These are phyloP conservation scores for Yarrowia osloensis DNA, from an alignment of 805 yeast species.

Conservation along the genomic window DNA sequence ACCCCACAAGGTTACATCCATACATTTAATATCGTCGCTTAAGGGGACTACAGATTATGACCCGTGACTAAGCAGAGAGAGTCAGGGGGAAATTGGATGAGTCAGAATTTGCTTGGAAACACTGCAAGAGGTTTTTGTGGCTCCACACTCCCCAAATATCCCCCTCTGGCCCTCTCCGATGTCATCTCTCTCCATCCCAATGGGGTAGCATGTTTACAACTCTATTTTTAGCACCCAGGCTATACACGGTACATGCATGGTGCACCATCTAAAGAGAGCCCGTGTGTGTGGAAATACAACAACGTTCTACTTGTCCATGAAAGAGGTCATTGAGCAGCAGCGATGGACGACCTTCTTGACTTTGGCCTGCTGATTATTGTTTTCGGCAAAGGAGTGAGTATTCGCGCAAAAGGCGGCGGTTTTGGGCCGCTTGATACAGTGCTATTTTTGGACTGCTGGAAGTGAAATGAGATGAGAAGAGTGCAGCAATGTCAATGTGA, in stretches of 20 bases:
- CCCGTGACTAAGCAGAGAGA: no score
- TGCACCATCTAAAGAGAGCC: neutral
- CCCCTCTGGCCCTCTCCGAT: no score
- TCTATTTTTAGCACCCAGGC: slow-evolving; percentile 29
- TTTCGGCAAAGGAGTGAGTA: slow-evolving; percentile 46
- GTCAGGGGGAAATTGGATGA: neutral
- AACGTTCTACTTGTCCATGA: slow-evolving; percentile 7
- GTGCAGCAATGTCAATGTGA: no score
- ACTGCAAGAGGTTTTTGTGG: no score
- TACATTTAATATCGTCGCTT: no score
- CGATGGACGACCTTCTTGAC: slow-evolving; percentile 17
- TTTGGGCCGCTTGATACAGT: no score
- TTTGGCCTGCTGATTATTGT: slow-evolving; percentile 67
- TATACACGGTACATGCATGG: slow-evolving; percentile 18
- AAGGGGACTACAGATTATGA: neutral
- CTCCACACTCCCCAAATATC: no score
- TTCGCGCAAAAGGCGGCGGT: neutral
- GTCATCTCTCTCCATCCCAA: slow-evolving; percentile 3
- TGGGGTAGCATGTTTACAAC: slow-evolving; percentile 27
- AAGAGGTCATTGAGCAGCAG: neutral
- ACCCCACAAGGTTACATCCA: neutral
- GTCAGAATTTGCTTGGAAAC: neutral
- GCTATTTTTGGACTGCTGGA: neutral
- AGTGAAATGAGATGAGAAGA: no score
- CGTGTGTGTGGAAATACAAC: neutral